phyloP scores from a whole-genome alignment of 441 rosid genomes.

The Aleurites moluccanus region DNA sequence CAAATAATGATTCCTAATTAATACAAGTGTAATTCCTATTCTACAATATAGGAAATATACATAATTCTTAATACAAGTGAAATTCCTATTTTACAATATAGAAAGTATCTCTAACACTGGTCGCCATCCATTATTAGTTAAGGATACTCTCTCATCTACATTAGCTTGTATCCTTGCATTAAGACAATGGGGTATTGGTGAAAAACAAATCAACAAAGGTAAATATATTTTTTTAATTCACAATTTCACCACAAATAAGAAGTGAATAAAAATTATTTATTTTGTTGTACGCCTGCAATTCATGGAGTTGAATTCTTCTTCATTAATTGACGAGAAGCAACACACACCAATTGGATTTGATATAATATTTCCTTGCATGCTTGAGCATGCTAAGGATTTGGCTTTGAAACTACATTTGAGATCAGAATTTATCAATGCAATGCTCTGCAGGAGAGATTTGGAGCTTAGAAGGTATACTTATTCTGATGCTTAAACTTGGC shows the following conservation, averaged over 20 bases:
- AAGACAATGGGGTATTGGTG: conserved; percentile 72
- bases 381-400: conserved; percentile 61
- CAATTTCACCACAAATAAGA: conserved; percentile 9
- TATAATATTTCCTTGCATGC: conserved; percentile 75
- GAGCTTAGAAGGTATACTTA: conserved; percentile 58
- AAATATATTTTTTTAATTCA: conserved; percentile 6
- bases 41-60: too few relatives aligned
- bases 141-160: conserved; percentile 74
- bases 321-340: conserved; percentile 54
- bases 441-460: conserved; percentile 48
- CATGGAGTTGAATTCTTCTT: conserved; percentile 57
- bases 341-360: conserved; percentile 68
- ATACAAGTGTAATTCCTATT: too few relatives aligned
- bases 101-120: too few relatives aligned
- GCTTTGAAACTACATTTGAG: conserved; percentile 59
- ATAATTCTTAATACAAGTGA: too few relatives aligned
- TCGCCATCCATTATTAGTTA: conserved; percentile 40
- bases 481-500: not conserved
- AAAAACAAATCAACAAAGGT: conserved; percentile 65
- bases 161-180: conserved; percentile 72
- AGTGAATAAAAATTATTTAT: conserved; percentile 14
- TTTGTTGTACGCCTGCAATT: conserved; percentile 56
- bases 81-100: too few relatives aligned
- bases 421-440: conserved; percentile 41
- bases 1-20: too few relatives aligned